Evolutionary conservation across 2,329 filamentous ascomycete genomes (phyloP).

Genomic region (Pseudogymnoascus sp.): DNA sequence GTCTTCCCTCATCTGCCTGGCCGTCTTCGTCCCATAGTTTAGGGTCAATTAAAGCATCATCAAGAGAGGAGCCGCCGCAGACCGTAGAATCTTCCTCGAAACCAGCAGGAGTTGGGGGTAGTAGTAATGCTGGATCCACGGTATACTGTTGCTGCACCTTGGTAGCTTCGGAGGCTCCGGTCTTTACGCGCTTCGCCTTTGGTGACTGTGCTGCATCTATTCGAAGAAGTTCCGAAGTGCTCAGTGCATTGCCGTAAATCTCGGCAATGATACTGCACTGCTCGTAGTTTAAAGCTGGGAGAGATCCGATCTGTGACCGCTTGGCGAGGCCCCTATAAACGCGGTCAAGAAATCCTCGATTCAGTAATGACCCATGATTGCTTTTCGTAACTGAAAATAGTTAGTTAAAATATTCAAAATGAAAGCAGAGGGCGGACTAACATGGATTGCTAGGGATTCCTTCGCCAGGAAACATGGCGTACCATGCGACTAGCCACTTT

Average conservation of each 20-base stretch:
- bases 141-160: no score
- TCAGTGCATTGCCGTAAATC: background rate
- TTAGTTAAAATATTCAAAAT: background rate
- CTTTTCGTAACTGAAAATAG: background rate
- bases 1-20: no score
- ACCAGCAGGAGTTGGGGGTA: no score
- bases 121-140: no score
- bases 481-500: background rate
- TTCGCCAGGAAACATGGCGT: background rate
- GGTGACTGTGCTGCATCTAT: background rate
- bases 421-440: background rate
- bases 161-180: no score
- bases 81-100: no score
- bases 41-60: no score
- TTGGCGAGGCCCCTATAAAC: background rate
- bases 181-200: no score
- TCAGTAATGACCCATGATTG: background rate
- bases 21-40: no score
- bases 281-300: background rate
- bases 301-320: background rate
- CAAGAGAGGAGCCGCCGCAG: no score
- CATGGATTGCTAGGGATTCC: background rate
- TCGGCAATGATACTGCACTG: background rate
- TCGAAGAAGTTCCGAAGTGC: background rate
- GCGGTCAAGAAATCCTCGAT: background rate